Base-by-base conservation (phyloP, 495 filamentous ascomycete species). In the Cercophora samala region DNA sequence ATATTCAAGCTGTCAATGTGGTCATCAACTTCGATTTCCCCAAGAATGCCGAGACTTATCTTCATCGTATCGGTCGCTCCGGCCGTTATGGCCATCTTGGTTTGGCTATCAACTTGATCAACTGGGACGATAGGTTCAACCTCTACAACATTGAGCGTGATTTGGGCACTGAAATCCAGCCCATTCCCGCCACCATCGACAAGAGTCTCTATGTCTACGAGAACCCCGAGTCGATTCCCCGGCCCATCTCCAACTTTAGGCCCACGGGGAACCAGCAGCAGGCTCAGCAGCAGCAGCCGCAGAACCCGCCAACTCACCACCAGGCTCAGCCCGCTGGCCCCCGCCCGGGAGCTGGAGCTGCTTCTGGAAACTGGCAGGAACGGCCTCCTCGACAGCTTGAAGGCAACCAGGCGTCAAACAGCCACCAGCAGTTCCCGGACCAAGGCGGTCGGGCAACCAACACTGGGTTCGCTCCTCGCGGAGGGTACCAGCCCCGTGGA, bases 21-120 rank as follows among this genome's bases (percentile, higher is more conserved):
- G 95, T 99, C 71, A 99, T 99, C 84, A 99, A 99, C 79, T 99
- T 99, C 72, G 95, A 99, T 75, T 99, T 99, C 79, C 95, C 95
- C 8, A 99, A 99, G 83, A 98, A 99, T 73, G 96, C 95, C 23
- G 95, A 99, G 78, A 99, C 95, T 0, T 99, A 99, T 76, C 91
- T 99, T 23, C 95, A 99, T 79, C 93, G 95, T 68, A 98, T 99
- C 76, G 95, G 95, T 78, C 91, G 95, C 70, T 99, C 95, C 54
- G 95, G 95, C 65, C 91, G 95, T 64, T 99, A 97, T 75, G 95
- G 95, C 64, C 95, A 99, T 80, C 84, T 98, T 75, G 95, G 95
- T 82, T 83, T 99, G 69, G 95, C 95, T 61, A 99, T 99, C 78
- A 99, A 99, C 75, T 84, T 99, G 72, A 98, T 99, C 82, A 97